Base-by-base conservation (phyloP, 257 asterid species). In the Primulina eburnea region DNA sequence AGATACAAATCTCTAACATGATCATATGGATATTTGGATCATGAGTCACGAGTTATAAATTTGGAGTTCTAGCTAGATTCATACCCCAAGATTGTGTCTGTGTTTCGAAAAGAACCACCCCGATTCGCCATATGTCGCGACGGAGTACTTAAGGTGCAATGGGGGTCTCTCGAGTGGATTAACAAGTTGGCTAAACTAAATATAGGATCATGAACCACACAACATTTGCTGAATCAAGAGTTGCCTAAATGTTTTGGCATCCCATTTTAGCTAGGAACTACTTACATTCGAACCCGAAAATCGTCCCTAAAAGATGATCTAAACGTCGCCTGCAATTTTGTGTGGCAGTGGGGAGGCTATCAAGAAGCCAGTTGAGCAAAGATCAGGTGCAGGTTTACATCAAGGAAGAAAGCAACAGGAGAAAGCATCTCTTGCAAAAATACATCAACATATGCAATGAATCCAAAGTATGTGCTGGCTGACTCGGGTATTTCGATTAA, bases 361-460 rank as follows among this genome's bases (percentile, higher is more conserved):
- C 90, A 68, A 87, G 88, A 82, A 85, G 84, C 81, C 97, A 84
- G 65, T 53, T 89, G 73, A 85, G 92, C 84, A 79, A 82, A 77
- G 89, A 85, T 40, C 91, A 87, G 64, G 65, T 78, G 76, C 87
- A 85, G 80, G 86, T 79, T 5, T 89, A 88, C 17, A 63, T 77
- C 38, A 85, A 79, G 66, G 96, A 90, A 74, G 92, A 88, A 68
- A 84, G 55, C 72, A 88, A 85, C 85, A 81, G 64, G 81, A 87
- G 92, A 68, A 80, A 78, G 75, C 81, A 69, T 77, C 80, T 85
- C 72, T 52, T 90, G 76, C 75, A 84, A 69, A 86, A 77, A 75
- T 90, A 90, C 67, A 85, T 89, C 70, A 78, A 69, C 73, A 84
- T 88, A 7, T 90, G 97, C 66, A 83, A 77, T 33, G 83, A 90